Conservation (phyloP, 805 yeast genomes). For the Candida berthetii region DNA sequence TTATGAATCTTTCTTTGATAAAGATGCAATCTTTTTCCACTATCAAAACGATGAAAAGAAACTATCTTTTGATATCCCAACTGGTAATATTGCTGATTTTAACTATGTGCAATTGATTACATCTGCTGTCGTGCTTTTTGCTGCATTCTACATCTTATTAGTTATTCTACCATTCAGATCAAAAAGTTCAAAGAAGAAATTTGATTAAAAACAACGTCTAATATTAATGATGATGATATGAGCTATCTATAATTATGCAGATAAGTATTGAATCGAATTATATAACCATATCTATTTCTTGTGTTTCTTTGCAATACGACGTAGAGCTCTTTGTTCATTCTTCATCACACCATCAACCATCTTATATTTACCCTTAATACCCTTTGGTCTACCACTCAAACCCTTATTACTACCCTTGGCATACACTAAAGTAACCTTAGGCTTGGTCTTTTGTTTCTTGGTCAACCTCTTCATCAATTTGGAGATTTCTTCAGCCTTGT, state of each 20-base stretch:
- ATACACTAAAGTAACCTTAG: conserved; percentile 82
- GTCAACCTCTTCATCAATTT: conserved; percentile 77
- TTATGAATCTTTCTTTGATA: conserved; percentile 39
- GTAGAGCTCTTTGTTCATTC: conserved; percentile 93
- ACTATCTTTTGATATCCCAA: conserved; percentile 32
- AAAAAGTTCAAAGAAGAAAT: conserved; percentile 2
- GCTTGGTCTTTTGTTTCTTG: conserved; percentile 64
- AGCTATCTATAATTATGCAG: background rate
- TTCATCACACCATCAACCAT: conserved; percentile 99
- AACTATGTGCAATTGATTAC: conserved; percentile 29
- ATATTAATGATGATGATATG: no score
- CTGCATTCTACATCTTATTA: conserved; percentile 24
- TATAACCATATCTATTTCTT: no score
- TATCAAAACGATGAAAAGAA: conserved; percentile 4
- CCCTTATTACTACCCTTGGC: conserved; percentile 86
- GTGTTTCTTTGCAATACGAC: conserved; percentile 82
- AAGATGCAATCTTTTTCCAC: conserved; percentile 36
- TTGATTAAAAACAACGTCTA: background rate
- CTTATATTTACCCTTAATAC: conserved; percentile 95
- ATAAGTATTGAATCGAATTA: background rate
- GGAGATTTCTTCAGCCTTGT: conserved; percentile 89
- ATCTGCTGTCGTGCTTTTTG: conserved; percentile 24
- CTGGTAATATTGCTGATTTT: conserved; percentile 26
- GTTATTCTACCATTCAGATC: conserved; percentile 12
- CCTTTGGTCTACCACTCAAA: conserved; percentile 91